These are phyloP conservation scores for Waitea zeae DNA, from an alignment of 1,284 basidiomycete species.

Conservation along the genomic window DNA sequence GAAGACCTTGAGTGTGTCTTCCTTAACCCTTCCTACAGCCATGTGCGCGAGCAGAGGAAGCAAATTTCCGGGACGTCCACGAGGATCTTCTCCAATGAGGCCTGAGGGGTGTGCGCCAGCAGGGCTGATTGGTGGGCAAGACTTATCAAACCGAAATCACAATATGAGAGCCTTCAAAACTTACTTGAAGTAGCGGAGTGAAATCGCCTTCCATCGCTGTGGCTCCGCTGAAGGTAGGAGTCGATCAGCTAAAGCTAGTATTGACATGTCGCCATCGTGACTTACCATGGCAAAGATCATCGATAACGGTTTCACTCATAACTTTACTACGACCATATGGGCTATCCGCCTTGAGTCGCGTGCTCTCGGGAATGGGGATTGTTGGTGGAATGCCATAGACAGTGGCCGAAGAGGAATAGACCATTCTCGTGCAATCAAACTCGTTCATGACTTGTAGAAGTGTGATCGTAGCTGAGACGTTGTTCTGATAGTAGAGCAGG, in stretches of 20 bases:
- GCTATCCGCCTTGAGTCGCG: slow-evolving; percentile 78
- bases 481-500: slow-evolving; percentile 84
- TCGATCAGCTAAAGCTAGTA: slow-evolving; percentile 6
- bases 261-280: slow-evolving; percentile 19
- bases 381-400: slow-evolving; percentile 90
- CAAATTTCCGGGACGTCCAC: slow-evolving; percentile 89
- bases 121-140: slow-evolving; percentile 35
- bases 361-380: slow-evolving; percentile 92
- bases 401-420: slow-evolving; percentile 98
- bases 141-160: too few species aligned
- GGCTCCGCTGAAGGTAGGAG: slow-evolving; percentile 35
- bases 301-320: slow-evolving; percentile 84
- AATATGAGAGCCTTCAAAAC: too few species aligned
- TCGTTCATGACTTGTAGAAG: slow-evolving; percentile 78
- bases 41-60: slow-evolving; percentile 92
- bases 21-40: slow-evolving; percentile 80
- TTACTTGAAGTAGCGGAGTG: slow-evolving; percentile 94
- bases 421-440: slow-evolving; percentile 70
- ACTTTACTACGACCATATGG: slow-evolving; percentile 94
- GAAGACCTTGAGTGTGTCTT: slow-evolving; percentile 78
- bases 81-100: slow-evolving; percentile 89
- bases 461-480: slow-evolving; percentile 72
- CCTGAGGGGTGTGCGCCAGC: slow-evolving; percentile 96
- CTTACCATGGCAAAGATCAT: slow-evolving; percentile 80
- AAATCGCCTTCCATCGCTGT: slow-evolving; percentile 61